These are phyloP conservation scores for Pseudoperonospora humuli DNA, from an alignment of 352 stramenopile species.

Conservation along the genomic window DNA sequence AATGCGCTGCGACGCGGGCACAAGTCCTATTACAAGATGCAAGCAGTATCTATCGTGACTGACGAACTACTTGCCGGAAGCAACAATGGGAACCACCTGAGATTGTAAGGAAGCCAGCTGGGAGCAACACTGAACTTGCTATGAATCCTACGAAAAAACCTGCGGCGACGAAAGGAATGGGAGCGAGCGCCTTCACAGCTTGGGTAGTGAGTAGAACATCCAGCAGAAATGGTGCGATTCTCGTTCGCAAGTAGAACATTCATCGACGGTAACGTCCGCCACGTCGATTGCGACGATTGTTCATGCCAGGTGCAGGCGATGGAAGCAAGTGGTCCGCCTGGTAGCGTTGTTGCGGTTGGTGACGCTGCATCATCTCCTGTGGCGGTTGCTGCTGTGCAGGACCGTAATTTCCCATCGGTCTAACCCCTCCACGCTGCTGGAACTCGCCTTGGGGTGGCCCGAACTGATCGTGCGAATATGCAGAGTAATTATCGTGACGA, in stretches of 20 bases:
- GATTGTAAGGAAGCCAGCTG: no score
- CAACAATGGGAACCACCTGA: no score
- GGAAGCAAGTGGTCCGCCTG: slow-evolving; percentile 24
- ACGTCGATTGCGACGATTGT: slow-evolving; percentile 28
- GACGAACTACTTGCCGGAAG: no score
- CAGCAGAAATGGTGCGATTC: background rate
- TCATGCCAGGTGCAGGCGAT: slow-evolving; percentile 13
- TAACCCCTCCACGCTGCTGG: slow-evolving; percentile 22
- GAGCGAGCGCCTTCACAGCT: slow-evolving; percentile 1
- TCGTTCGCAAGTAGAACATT: slow-evolving; percentile 1
- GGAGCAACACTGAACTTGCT: background rate
- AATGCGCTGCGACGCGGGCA: no score
- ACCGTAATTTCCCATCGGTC: slow-evolving; percentile 19
- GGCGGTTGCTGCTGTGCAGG: slow-evolving; percentile 17
- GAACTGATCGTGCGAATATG: slow-evolving; percentile 26
- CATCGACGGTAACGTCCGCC: slow-evolving; percentile 26
- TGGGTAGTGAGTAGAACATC: background rate
- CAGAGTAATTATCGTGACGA: slow-evolving; percentile 19
- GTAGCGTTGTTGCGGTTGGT: slow-evolving; percentile 16
- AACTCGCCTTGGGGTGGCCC: slow-evolving; percentile 25
- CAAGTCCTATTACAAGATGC: no score
- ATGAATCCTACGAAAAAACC: slow-evolving; percentile 3
- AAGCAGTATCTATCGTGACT: no score
- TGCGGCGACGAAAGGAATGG: slow-evolving; percentile 2
- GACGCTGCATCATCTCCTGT: slow-evolving; percentile 16